phyloP scores from a whole-genome alignment of 2,329 filamentous ascomycete species.

The Penicillium expansum region DNA sequence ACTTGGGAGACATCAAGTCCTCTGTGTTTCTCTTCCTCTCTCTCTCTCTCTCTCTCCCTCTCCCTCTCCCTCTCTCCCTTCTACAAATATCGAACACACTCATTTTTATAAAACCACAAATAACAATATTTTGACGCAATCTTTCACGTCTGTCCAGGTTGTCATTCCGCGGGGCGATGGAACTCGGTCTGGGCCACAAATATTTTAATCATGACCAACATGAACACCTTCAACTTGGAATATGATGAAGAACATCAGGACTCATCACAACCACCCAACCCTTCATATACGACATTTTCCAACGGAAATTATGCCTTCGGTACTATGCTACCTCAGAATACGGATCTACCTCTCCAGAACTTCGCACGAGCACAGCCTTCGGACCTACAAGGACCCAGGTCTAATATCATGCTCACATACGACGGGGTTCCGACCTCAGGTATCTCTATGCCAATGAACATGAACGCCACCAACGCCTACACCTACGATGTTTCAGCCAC shows the following conservation, averaged over 20 bases:
- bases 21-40: not conserved
- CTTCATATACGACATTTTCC: constrained; percentile 18
- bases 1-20: not conserved
- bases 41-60: not conserved
- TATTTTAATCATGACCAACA: constrained; percentile 8
- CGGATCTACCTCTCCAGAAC: constrained; percentile 16
- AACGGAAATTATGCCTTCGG: constrained; percentile 16
- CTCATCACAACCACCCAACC: constrained; percentile 10
- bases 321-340: constrained; percentile 19
- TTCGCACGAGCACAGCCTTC: constrained; percentile 13
- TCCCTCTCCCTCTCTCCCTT: not conserved
- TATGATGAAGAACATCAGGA: constrained; percentile 17
- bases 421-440: constrained; percentile 19
- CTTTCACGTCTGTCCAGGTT: not conserved
- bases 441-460: constrained; percentile 21
- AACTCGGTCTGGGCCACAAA: not conserved
- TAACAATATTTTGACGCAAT: not conserved
- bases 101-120: not conserved
- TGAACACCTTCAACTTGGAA: constrained; percentile 16
- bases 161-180: not conserved
- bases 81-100: not conserved
- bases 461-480: constrained; percentile 22
- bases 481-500: constrained; percentile 23
- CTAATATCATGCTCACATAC: constrained; percentile 29
- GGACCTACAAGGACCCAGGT: constrained; percentile 21